Percentiles rank a stretch among this genome's conserved stretches.
Evolutionary conservation across 2,329 filamentous ascomycete genomes (phyloP).

Genomic region (Monosporascus sp.): DNA sequence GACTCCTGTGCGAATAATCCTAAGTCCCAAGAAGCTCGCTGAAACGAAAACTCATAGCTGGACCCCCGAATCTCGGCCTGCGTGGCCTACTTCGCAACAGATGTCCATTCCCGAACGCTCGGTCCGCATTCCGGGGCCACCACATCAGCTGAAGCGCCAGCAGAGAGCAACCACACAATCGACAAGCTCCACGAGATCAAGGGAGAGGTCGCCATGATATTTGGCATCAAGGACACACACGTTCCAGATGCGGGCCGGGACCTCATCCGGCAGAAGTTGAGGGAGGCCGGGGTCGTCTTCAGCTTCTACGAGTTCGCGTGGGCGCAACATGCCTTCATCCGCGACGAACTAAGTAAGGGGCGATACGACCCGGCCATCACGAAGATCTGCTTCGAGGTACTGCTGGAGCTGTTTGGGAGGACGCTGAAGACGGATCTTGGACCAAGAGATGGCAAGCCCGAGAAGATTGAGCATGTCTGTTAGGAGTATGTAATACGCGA

Average conservation of each 20-base stretch:
- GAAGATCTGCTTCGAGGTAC: slow-evolving; percentile 85
- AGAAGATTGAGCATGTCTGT: slow-evolving; percentile 68
- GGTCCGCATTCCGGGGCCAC: slow-evolving; percentile 53
- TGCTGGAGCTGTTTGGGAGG: slow-evolving; percentile 78
- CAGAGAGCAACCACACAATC: slow-evolving; percentile 43
- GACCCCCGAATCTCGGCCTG: slow-evolving; percentile 71
- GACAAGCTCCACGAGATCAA: slow-evolving; percentile 59
- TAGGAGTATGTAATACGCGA: slow-evolving; percentile 26
- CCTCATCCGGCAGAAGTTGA: slow-evolving; percentile 74
- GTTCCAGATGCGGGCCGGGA: slow-evolving; percentile 79
- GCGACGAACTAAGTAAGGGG: slow-evolving; percentile 90
- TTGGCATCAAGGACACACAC: slow-evolving; percentile 86
- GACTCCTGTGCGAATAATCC: background rate
- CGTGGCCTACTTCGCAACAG: slow-evolving; percentile 88
- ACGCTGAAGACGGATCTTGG: slow-evolving; percentile 76
- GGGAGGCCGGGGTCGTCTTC: slow-evolving; percentile 68
- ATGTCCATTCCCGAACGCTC: slow-evolving; percentile 75
- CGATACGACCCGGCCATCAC: slow-evolving; percentile 83
- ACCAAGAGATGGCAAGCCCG: slow-evolving; percentile 51
- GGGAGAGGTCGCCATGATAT: slow-evolving; percentile 82
- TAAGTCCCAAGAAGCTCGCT: background rate
- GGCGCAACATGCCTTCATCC: slow-evolving; percentile 92
- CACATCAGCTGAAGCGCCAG: slow-evolving; percentile 32
- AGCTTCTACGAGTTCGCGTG: slow-evolving; percentile 88
- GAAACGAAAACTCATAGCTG: slow-evolving; percentile 36